phyloP scores from a whole-genome alignment of 768 basidiomycete genomes.

The Boletus coccyginus region DNA sequence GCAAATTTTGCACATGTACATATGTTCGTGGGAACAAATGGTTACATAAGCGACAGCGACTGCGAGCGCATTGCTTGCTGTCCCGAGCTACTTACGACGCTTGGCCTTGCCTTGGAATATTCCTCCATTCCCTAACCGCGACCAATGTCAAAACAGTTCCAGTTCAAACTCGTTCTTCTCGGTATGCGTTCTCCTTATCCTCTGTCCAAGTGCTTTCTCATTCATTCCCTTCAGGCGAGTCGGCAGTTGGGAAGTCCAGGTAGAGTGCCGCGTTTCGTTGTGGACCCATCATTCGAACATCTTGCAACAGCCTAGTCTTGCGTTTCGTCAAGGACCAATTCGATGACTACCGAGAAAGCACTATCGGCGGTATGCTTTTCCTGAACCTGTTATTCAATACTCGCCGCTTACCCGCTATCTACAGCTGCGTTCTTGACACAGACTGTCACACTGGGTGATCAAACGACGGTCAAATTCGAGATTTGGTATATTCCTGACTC shows the following conservation, averaged over 20 bases:
- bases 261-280: conserved; percentile 30
- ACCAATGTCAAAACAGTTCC: conserved; percentile 86
- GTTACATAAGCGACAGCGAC: conserved; percentile 25
- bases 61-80: conserved; percentile 9
- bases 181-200: conserved; percentile 45
- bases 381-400: neutral
- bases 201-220: neutral
- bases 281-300: conserved; percentile 24
- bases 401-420: conserved; percentile 16
- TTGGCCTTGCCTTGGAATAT: neutral
- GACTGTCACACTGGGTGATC: conserved; percentile 87
- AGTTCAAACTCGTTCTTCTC: conserved; percentile 95
- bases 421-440: conserved; percentile 98
- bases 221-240: conserved; percentile 65
- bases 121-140: conserved; percentile 28
- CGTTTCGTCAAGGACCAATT: conserved; percentile 97
- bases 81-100: neutral
- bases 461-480: conserved; percentile 94
- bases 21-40: conserved; percentile 22
- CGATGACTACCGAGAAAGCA: conserved; percentile 93
- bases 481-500: conserved; percentile 67
- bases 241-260: conserved; percentile 97
- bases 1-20: conserved; percentile 34
- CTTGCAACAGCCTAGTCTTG: conserved; percentile 71
- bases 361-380: conserved; percentile 71